These are phyloP conservation scores for Penicillium hesseltinei DNA, from an alignment of 2,329 filamentous ascomycete species.

Conservation along the genomic window DNA sequence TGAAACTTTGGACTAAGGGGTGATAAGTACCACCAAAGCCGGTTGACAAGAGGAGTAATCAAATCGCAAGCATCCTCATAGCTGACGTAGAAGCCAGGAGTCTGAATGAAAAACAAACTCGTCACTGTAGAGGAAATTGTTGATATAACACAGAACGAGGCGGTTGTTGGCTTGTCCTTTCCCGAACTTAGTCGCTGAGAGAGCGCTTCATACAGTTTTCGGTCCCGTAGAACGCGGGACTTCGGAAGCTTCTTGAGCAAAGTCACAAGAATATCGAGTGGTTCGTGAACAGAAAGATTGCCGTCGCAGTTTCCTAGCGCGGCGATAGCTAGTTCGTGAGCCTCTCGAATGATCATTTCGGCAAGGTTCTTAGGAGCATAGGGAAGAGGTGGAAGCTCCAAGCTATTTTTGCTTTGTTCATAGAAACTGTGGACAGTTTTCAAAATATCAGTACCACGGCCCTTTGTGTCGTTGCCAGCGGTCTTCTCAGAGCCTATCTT, in stretches of 20 bases:
- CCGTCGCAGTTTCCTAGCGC: conserved; percentile 28
- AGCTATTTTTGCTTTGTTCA: conserved; percentile 65
- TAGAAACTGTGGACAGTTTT: conserved; percentile 66
- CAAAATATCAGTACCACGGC: conserved; percentile 48
- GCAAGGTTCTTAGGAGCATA: conserved; percentile 57
- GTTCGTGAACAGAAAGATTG: conserved; percentile 53
- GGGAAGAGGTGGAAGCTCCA: conserved; percentile 62
- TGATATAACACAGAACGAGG: conserved; percentile 38
- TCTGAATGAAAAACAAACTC: conserved; percentile 39
- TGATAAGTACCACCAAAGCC: conserved; percentile 78
- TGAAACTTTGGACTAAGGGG: conserved; percentile 87
- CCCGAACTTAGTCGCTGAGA: conserved; percentile 24
- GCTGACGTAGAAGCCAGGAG: conserved; percentile 36
- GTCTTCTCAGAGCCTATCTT: conserved; percentile 38
- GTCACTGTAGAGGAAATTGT: conserved; percentile 51
- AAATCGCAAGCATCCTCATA: conserved; percentile 57
- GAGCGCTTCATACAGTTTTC: conserved; percentile 37
- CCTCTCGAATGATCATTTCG: conserved; percentile 64
- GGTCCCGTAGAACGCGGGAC: conserved; percentile 36
- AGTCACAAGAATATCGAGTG: conserved; percentile 59
- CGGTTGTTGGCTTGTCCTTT: conserved; percentile 26
- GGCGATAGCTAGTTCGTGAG: conserved; percentile 40
- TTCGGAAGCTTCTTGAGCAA: conserved; percentile 42
- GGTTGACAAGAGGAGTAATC: conserved; percentile 65
- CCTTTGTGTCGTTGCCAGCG: conserved; percentile 13